Evolutionary conservation across 371 early-diverging fungal genomes (phyloP).

Genomic region (Coemansia sp.): DNA sequence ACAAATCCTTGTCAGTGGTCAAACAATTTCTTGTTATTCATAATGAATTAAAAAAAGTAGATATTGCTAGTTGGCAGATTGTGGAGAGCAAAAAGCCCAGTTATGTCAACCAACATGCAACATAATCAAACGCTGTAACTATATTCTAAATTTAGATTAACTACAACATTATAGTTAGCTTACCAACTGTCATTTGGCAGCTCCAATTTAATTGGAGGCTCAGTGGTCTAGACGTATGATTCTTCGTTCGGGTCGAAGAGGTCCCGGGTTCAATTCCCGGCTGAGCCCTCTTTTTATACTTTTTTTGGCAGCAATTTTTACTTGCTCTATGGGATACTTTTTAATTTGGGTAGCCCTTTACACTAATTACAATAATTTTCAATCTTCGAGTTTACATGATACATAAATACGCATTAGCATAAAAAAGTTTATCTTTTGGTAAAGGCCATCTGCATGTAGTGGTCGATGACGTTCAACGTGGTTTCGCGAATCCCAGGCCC

Average conservation of each 20-base stretch:
- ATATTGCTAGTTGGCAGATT: no score
- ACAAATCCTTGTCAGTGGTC: no score
- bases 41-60: no score
- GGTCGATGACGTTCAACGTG: slow-evolving; percentile 3
- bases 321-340: neutral
- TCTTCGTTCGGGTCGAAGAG: slow-evolving; percentile 47
- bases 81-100: no score
- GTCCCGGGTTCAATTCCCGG: slow-evolving; percentile 49
- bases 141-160: no score
- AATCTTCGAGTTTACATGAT: no score
- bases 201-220: neutral
- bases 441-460: slow-evolving; percentile 4
- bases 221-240: slow-evolving; percentile 47
- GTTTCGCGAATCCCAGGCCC: slow-evolving; percentile 9
- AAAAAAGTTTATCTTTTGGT: neutral
- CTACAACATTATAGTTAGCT: no score
- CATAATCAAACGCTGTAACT: no score
- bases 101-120: no score
- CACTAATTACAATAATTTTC: no score
- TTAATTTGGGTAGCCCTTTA: neutral
- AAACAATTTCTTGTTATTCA: no score
- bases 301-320: neutral
- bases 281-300: slow-evolving; percentile 24
- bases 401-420: neutral
- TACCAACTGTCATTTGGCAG: no score